A percentile compares a stretch with the other conserved stretches of the same genome.
phyloP scores from a whole-genome alignment of 192 early-diverging fungal species.

The Diversispora epigaea region DNA sequence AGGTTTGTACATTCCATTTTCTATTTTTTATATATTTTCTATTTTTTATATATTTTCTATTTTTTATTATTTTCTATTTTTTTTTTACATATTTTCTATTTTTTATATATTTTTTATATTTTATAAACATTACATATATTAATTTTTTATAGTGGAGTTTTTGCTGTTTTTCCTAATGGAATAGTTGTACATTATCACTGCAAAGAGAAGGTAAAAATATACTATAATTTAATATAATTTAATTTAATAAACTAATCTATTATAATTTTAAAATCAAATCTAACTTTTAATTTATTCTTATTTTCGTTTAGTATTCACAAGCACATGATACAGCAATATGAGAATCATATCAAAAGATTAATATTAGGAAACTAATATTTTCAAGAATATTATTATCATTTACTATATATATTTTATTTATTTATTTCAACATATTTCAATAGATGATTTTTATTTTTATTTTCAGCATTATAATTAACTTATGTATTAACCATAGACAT shows the following conservation, averaged over 20 bases:
- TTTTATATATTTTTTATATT: too few relatives aligned
- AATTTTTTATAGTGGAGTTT: slow-evolving; percentile 52
- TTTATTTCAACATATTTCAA: too few relatives aligned
- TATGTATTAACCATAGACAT: too few relatives aligned
- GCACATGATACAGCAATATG: slow-evolving; percentile 23
- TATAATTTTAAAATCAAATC: too few relatives aligned
- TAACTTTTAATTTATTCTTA: too few relatives aligned
- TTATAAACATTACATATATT: not conserved
- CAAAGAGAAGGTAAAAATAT: slow-evolving; percentile 47
- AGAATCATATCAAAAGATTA: not conserved
- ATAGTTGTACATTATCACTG: slow-evolving; percentile 76
- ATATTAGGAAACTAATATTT: too few relatives aligned
- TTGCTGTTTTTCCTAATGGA: slow-evolving; percentile 72
- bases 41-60: not conserved
- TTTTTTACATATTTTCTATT: not conserved
- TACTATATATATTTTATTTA: too few relatives aligned
- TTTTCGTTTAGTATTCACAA: slow-evolving; percentile 13
- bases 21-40: not conserved
- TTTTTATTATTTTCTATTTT: not conserved
- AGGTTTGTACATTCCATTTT: slow-evolving; percentile 39
- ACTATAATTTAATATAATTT: not conserved
- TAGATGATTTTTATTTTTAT: too few relatives aligned
- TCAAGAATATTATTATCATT: too few relatives aligned
- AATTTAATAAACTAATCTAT: not conserved
- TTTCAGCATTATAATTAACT: too few relatives aligned